These are phyloP conservation scores for Myxozyma lipomycoides DNA, from an alignment of 805 yeast species.

Conservation along the genomic window DNA sequence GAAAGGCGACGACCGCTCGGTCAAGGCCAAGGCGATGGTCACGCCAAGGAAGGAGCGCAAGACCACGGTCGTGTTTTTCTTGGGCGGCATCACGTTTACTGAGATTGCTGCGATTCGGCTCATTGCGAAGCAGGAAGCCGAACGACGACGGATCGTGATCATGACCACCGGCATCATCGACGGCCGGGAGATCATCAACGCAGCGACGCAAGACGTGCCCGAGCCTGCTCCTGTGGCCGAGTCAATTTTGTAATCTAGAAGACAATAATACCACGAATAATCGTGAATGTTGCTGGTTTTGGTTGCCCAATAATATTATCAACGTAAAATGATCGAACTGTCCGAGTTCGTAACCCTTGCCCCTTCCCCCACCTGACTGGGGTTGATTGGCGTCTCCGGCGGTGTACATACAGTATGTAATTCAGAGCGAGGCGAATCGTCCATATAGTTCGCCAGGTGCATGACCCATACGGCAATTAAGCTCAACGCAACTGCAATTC, in stretches of 20 bases:
- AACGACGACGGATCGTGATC: conserved; percentile 42
- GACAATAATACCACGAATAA: neutral
- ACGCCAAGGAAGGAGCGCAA: conserved; percentile 31
- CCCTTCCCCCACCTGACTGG: too few relatives aligned
- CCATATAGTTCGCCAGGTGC: too few relatives aligned
- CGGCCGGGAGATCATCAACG: conserved; percentile 41
- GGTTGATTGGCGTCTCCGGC: too few relatives aligned
- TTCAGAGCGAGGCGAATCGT: too few relatives aligned
- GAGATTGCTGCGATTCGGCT: conserved; percentile 71
- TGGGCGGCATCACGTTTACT: conserved; percentile 85
- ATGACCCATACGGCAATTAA: too few relatives aligned
- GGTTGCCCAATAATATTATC: too few relatives aligned
- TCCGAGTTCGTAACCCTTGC: too few relatives aligned
- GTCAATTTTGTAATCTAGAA: neutral
- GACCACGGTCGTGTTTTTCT: conserved; percentile 48
- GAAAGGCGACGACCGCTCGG: conserved; percentile 26
- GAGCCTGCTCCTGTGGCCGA: neutral
- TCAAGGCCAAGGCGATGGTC: conserved; percentile 24
- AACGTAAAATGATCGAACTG: too few relatives aligned
- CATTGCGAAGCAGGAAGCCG: conserved; percentile 45
- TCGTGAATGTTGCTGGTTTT: too few relatives aligned
- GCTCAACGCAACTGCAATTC: too few relatives aligned
- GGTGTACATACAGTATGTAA: too few relatives aligned
- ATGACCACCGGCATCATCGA: conserved; percentile 48
- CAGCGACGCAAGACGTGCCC: conserved; percentile 23